A percentile compares a stretch with the other conserved stretches of the same genome.
Conservation (phyloP, 2,329 filamentous ascomycete genomes). For the Ophiostoma pallidulum region DNA sequence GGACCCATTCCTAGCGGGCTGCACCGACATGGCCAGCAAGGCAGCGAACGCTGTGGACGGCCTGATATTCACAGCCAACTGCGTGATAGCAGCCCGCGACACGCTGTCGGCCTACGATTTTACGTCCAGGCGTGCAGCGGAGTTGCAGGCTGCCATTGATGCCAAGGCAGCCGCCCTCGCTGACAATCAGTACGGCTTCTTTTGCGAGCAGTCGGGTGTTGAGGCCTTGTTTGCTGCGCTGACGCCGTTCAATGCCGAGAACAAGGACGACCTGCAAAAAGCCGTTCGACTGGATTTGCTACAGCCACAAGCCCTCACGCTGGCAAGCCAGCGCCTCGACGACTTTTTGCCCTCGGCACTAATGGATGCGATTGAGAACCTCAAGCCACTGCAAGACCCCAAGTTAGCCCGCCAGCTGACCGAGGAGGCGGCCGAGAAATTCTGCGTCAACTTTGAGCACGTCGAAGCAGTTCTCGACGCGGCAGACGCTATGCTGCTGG, state of each 20-base stretch:
- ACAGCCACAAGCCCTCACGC: constrained; percentile 49
- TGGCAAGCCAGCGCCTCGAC: constrained; percentile 69
- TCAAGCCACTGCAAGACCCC: constrained; percentile 65
- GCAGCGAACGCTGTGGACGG: constrained; percentile 47
- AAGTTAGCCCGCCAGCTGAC: constrained; percentile 65
- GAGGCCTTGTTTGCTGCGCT: constrained; percentile 52
- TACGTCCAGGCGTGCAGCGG: constrained; percentile 42
- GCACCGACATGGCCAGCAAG: constrained; percentile 55
- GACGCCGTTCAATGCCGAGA: constrained; percentile 26
- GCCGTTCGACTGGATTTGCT: constrained; percentile 47
- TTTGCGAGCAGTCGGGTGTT: constrained; percentile 67
- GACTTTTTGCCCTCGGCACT: constrained; percentile 86
- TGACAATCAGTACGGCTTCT: constrained; percentile 60
- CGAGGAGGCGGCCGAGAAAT: constrained; percentile 71
- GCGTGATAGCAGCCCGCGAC: constrained; percentile 48
- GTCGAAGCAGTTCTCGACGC: constrained; percentile 41
- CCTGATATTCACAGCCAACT: constrained; percentile 67
- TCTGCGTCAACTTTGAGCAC: constrained; percentile 73
- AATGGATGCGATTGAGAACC: constrained; percentile 79
- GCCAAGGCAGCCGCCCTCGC: constrained; percentile 48
- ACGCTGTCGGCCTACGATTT: constrained; percentile 55
- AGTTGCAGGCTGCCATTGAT: constrained; percentile 48
- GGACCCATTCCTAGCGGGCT: constrained; percentile 75
- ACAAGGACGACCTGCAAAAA: constrained; percentile 40
- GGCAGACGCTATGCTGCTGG: constrained; percentile 28